phyloP scores from a whole-genome alignment of 257 asterid species.

The Buddleja alternifolia region DNA sequence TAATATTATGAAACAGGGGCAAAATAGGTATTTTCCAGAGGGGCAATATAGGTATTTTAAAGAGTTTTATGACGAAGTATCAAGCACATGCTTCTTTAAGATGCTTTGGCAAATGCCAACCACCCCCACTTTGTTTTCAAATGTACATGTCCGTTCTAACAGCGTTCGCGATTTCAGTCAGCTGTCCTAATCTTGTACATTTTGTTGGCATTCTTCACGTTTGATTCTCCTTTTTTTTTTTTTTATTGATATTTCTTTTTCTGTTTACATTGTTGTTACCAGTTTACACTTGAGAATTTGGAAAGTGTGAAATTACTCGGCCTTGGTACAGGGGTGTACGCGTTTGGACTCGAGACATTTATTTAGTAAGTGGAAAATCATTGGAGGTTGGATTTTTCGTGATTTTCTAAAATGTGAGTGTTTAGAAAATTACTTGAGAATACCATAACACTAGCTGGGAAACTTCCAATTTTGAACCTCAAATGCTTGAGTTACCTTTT shows the following conservation, averaged over 20 bases:
- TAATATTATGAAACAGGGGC: too few relatives aligned
- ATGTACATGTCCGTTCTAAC: background rate
- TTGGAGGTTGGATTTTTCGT: too few relatives aligned
- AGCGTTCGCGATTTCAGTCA: background rate
- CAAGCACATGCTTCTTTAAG: conserved; percentile 28
- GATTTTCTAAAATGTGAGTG: too few relatives aligned
- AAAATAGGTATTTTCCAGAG: background rate
- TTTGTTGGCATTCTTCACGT: background rate
- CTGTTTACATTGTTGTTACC: conserved; percentile 28
- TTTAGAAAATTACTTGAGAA: too few relatives aligned
- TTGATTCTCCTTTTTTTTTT: background rate
- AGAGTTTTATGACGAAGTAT: background rate
- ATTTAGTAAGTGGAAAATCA: too few relatives aligned
- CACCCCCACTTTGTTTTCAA: background rate
- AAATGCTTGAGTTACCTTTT: too few relatives aligned
- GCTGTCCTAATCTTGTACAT: background rate
- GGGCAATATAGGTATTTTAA: conserved; percentile 26
- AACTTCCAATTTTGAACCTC: too few relatives aligned
- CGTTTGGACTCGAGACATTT: too few relatives aligned
- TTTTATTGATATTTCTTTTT: background rate
- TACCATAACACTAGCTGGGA: too few relatives aligned
- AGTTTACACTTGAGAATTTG: too few relatives aligned
- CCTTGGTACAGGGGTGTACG: too few relatives aligned
- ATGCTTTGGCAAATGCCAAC: conserved; percentile 27
- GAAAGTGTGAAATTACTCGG: too few relatives aligned